Base-by-base conservation (phyloP, 2,329 filamentous ascomycete species). In the Gremmenia infestans region DNA sequence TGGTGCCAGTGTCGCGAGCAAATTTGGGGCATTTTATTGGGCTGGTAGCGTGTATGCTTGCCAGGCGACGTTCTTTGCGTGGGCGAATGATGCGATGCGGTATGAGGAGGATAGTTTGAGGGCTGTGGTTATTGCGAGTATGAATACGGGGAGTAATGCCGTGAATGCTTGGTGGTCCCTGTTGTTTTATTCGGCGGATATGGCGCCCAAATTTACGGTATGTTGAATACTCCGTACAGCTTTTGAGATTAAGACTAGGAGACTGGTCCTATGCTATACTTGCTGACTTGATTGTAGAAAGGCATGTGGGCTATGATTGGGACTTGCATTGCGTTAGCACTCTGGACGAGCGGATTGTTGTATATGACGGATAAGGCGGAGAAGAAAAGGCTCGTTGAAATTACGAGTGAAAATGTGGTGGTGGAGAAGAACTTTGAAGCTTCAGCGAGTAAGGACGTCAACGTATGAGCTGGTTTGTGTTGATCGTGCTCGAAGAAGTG, bases 281-380 rank as follows among this genome's bases (percentile, higher is more conserved):
- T 55, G 37, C 50, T 55, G 19, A 55, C 28, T 14, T 9, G n/a
- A 17, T 0, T 42, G 25, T 57, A 84, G 76, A 76, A 77, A 56
- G 85, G 86, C n/a, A 87, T 88, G 85, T 88, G 81, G 78, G 85
- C 85, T 3, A 88, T 88, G 86, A 86, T 89, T 65, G 84, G 76
- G 1, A 76, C 77, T 7, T 83, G 78, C 22, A 80, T 87, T 52
- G 79, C 78, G 2, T 70, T 88, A 66, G 76, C 74, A 0, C 60
- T 83, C 1, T 88, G 85, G 85, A 82, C 81, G 0, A 77, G 70
- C 0, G 74, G 75, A 1, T 67, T 87, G 43, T 72, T 79, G 1
- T 81, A 74, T 63, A 70, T 78, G 61, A 72, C 74, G 8, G 59
- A 61, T 11, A 68, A 72, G 51, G 70, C 72, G 11, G 74, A 77